A percentile compares a stretch with the other conserved stretches of the same genome.
Conservation (phyloP, 768 basidiomycete species). For the Omphalotus guepiniiformis region DNA sequence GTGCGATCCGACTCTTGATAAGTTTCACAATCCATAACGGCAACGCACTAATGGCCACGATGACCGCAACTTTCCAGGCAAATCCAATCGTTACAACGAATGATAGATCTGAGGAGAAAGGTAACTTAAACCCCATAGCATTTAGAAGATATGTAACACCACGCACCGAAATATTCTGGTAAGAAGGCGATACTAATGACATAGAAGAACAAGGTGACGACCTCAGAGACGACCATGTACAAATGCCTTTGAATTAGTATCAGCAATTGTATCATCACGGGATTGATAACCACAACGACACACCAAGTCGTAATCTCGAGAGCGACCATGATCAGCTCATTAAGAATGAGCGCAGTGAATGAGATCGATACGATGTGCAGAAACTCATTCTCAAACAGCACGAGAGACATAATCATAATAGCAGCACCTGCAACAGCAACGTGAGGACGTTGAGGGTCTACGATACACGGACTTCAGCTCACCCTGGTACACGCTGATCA, state of each 20-base stretch:
- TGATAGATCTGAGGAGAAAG: slow-evolving; percentile 61
- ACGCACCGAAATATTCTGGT: slow-evolving; percentile 94
- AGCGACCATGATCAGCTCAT: slow-evolving; percentile 99
- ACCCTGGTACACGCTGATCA: slow-evolving; percentile 99
- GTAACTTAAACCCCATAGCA: slow-evolving; percentile 8
- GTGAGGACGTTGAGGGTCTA: background rate
- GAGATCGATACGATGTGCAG: slow-evolving; percentile 98
- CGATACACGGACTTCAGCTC: slow-evolving; percentile 9
- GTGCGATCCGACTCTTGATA: slow-evolving; percentile 80
- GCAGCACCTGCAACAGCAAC: slow-evolving; percentile 62
- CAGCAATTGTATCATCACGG: background rate
- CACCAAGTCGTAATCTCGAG: slow-evolving; percentile 97
- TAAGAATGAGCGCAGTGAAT: slow-evolving; percentile 91
- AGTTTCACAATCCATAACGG: slow-evolving; percentile 90
- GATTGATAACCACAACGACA: slow-evolving; percentile 12
- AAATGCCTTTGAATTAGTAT: slow-evolving; percentile 58
- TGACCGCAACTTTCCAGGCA: slow-evolving; percentile 92
- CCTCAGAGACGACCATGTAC: slow-evolving; percentile 91
- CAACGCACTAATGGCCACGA: slow-evolving; percentile 90
- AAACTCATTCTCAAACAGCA: slow-evolving; percentile 96
- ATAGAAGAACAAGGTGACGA: slow-evolving; percentile 87
- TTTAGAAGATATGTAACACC: background rate
- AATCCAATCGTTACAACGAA: slow-evolving; percentile 89
- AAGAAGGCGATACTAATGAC: slow-evolving; percentile 88
- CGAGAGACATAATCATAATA: slow-evolving; percentile 97